Percentiles rank a stretch among this genome's conserved stretches.
Evolutionary conservation across 2,329 filamentous ascomycete species (phyloP).

Genomic region (Taxawa tesnikishii): DNA sequence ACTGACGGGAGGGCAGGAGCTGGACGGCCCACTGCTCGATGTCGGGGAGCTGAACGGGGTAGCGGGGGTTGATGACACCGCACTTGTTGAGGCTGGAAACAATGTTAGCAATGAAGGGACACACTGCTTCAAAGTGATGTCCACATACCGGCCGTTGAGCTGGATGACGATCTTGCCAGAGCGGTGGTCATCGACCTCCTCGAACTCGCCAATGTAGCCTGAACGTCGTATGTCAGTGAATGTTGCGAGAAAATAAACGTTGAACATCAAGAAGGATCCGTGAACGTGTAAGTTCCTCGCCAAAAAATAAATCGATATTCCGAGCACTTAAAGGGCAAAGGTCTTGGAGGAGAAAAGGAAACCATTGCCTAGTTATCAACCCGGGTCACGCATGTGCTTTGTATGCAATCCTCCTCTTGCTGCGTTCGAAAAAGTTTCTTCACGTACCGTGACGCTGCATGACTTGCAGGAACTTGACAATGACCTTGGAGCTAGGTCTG

Average conservation of each 20-base stretch:
- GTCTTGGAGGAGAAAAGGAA: conserved; percentile 61
- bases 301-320: conserved; percentile 60
- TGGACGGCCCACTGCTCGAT: conserved; percentile 99
- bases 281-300: conserved; percentile 97
- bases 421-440: conserved; percentile 8
- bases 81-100: conserved; percentile 77
- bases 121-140: conserved; percentile 11
- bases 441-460: conserved; percentile 99
- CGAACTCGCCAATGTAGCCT: conserved; percentile 99
- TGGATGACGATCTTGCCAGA: conserved; percentile 99
- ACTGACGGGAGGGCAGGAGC: conserved; percentile 98
- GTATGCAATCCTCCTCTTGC: conserved; percentile 6
- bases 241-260: conserved; percentile 97
- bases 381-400: conserved; percentile 48
- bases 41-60: conserved; percentile 96
- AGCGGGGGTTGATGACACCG: conserved; percentile 97
- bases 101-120: conserved; percentile 7
- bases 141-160: conserved; percentile 76
- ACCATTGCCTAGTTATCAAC: conserved; percentile 99
- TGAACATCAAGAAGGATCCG: conserved; percentile 63
- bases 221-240: conserved; percentile 40
- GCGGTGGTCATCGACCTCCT: conserved; percentile 98
- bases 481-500: conserved; percentile 98
- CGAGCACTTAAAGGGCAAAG: conserved; percentile 99
- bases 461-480: conserved; percentile 96